Conservation (phyloP, 768 basidiomycete genomes). For the Mycena vulgaris region DNA sequence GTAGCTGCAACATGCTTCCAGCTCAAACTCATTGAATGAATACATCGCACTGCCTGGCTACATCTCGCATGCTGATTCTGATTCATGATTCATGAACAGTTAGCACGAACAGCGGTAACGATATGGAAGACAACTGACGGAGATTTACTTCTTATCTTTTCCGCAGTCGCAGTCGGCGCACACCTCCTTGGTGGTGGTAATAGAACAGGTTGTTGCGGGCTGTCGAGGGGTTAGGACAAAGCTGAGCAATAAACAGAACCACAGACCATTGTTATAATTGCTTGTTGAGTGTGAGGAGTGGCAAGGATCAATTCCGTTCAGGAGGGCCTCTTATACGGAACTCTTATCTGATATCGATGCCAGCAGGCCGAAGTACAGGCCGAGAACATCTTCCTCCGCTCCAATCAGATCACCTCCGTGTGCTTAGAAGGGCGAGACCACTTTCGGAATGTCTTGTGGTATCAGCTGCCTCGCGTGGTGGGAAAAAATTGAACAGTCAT, state of each 20-base stretch:
- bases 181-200: conserved; percentile 20
- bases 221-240: background rate
- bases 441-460: too few relatives aligned
- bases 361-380: too few relatives aligned
- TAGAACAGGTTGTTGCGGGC: conserved; percentile 29
- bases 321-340: background rate
- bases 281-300: background rate
- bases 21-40: too few relatives aligned
- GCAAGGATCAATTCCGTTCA: background rate
- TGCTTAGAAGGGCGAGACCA: too few relatives aligned
- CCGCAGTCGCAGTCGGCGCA: conserved; percentile 38
- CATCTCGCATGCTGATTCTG: too few relatives aligned
- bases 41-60: too few relatives aligned
- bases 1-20: too few relatives aligned
- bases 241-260: background rate
- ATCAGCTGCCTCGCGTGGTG: too few relatives aligned
- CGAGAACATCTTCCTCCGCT: too few relatives aligned
- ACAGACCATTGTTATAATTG: conserved; percentile 10
- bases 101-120: too few relatives aligned
- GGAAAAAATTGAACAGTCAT: background rate
- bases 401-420: too few relatives aligned
- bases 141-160: conserved; percentile 36
- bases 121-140: background rate
- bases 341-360: conserved; percentile 33
- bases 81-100: too few relatives aligned